A percentile compares a stretch with the other conserved stretches of the same genome.
Conservation (phyloP, 1,139 yeast genomes). For the Scheffersomyces insectosa region DNA sequence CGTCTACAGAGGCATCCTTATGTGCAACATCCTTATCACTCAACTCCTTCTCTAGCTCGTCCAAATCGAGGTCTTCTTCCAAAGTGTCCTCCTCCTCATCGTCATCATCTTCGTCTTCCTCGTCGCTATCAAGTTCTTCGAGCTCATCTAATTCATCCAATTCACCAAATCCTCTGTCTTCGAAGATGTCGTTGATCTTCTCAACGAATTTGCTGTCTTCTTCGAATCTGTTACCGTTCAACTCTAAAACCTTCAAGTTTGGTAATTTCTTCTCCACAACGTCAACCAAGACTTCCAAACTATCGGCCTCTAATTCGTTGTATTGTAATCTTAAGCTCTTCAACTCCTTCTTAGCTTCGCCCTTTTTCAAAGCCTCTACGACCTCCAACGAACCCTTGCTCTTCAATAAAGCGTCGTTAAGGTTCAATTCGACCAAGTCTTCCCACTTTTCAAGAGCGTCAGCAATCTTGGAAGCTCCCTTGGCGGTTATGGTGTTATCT, state of each 20-base stretch:
- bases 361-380: conserved; percentile 46
- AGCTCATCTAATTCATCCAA: conserved; percentile 90
- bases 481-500: conserved; percentile 89
- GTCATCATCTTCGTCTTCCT: conserved; percentile 72
- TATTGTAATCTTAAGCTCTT: conserved; percentile 75
- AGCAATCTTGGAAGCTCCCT: conserved; percentile 59
- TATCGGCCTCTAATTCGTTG: conserved; percentile 76
- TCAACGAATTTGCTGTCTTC: conserved; percentile 42
- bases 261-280: conserved; percentile 60
- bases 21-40: conserved; percentile 34
- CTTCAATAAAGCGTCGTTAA: conserved; percentile 86
- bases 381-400: conserved; percentile 67
- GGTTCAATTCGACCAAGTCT: conserved; percentile 69
- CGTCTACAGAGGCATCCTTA: conserved; percentile 51
- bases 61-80: conserved; percentile 54
- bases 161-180: conserved; percentile 74
- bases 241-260: conserved; percentile 64
- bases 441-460: conserved; percentile 60
- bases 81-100: conserved; percentile 59
- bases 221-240: conserved; percentile 86
- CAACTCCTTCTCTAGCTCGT: conserved; percentile 62
- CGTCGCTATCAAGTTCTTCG: conserved; percentile 87
- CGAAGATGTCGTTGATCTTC: conserved; percentile 53
- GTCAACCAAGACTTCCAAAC: conserved; percentile 57
- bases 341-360: conserved; percentile 40